phyloP scores from a whole-genome alignment of 108 stramenopile species.

The Cyclotella choctawhatcheeana region DNA sequence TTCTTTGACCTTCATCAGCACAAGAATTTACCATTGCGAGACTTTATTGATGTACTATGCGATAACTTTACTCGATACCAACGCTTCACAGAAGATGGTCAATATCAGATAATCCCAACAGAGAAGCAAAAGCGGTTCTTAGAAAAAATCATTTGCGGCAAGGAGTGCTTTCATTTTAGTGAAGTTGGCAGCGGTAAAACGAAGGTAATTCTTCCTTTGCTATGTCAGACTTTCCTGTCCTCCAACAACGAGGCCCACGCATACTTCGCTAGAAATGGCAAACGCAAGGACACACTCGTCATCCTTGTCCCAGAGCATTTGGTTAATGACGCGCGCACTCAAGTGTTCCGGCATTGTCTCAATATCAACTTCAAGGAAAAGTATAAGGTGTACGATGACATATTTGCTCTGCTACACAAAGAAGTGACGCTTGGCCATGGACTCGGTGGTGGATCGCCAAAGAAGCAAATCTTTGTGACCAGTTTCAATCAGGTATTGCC shows the following conservation, averaged over 20 bases:
- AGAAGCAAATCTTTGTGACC: conserved; percentile 59
- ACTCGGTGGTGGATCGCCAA: not conserved
- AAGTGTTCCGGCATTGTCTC: conserved; percentile 57
- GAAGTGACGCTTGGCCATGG: conserved; percentile 32
- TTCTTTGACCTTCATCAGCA: conserved; percentile 52
- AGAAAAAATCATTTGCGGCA: conserved; percentile 50
- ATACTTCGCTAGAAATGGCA: conserved; percentile 50
- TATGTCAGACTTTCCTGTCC: conserved; percentile 56
- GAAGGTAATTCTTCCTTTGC: conserved; percentile 54
- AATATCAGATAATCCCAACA: conserved; percentile 58
- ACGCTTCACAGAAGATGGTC: conserved; percentile 48
- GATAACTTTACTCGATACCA: conserved; percentile 57
- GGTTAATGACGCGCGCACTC: conserved; percentile 55
- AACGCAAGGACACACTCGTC: conserved; percentile 49
- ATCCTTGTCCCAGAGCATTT: conserved; percentile 63
- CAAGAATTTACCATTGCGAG: conserved; percentile 45
- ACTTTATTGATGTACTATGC: conserved; percentile 51
- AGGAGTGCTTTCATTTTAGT: conserved; percentile 59
- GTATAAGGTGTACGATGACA: conserved; percentile 59
- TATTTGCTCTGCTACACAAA: conserved; percentile 49
- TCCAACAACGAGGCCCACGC: conserved; percentile 48
- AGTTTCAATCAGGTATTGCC: conserved; percentile 54
- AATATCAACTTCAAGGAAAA: conserved; percentile 59
- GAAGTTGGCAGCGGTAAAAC: conserved; percentile 50
- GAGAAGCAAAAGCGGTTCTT: conserved; percentile 58